These are phyloP conservation scores for Hemerocallis citrina DNA, from an alignment of 106 monocot genomes.

Conservation along the genomic window DNA sequence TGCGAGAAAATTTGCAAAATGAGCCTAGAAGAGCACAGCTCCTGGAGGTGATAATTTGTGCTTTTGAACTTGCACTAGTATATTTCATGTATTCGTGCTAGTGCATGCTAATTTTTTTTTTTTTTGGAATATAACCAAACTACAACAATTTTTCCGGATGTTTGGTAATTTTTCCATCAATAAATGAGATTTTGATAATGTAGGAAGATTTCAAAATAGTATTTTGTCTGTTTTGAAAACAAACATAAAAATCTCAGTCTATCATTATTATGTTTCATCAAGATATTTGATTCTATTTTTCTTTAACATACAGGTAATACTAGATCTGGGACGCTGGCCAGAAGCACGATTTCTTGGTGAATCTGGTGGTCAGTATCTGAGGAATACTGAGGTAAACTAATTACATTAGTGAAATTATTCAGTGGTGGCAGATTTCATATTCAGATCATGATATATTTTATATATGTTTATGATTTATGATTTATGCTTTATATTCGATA, in stretches of 20 bases:
- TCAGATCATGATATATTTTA: not conserved
- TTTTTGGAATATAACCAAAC: no score
- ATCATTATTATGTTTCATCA: not conserved
- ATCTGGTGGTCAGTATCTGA: slow-evolving; percentile 80
- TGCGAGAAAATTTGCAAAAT: slow-evolving; percentile 61
- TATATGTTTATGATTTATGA: not conserved
- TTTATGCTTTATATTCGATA: not conserved
- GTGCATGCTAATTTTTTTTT: not conserved
- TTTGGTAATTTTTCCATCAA: no score
- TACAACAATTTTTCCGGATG: not conserved
- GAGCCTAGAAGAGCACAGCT: slow-evolving; percentile 78
- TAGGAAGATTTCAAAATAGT: not conserved
- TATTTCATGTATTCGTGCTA: not conserved
- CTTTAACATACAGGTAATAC: slow-evolving; percentile 32
- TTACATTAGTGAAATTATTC: not conserved
- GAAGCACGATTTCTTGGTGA: slow-evolving; percentile 90
- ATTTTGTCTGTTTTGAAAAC: not conserved
- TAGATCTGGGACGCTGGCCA: slow-evolving; percentile 84
- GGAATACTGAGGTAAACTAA: slow-evolving; percentile 54
- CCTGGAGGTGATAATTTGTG: slow-evolving; percentile 49
- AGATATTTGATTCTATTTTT: not conserved
- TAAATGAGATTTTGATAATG: not conserved
- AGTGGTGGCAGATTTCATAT: not conserved
- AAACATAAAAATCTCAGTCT: no score
- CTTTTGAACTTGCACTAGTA: no score